Evolutionary conservation across 2,329 filamentous ascomycete species (phyloP), one percentile per base, ranked within the genome.

Genomic region (Monilinia polystroma): DNA sequence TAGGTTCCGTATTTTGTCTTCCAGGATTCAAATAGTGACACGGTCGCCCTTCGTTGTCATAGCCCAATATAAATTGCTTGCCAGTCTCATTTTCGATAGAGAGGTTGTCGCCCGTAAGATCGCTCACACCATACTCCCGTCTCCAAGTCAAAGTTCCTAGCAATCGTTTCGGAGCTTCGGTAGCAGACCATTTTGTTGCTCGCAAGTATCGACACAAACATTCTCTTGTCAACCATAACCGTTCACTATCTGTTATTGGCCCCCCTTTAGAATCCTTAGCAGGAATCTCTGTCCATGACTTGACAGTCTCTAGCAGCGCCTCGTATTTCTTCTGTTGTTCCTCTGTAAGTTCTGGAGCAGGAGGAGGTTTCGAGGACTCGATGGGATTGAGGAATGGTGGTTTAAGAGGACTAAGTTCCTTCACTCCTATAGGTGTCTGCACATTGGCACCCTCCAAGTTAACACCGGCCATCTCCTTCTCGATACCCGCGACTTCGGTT

Each of bases 1-100:
- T 90, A 66, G 88, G 85, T 72, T 96, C 89, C 1, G 95, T 98
- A 82, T 99, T 99, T 80, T 99, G 95, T 72, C 90, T 88, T 43
- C 89, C 91, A 1, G 95, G 95, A 76, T 90, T 90, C 68, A 99
- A 85, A 79, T 97, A 97, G 75, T 95, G 87, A 78, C 93, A 97
- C 2, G 93, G 92, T n/a, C 94, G 84, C 60, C 85, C 90, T 68
- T 92, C 82, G 68, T 89, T 91, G 80, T 99, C 95, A 79, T 88
- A 99, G 53, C 95, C 95, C 26, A 95, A 79, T 67, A 96, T 84
- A 67, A 97, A 84, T 78, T 98, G 94, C 82, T 99, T 99, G 72
- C 95, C 95, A 12, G 94, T 98, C 81, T 94, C 93, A 78, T 97
- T 96, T 82, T 99, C 95, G 16, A 91, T 87, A 0, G 90, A 92